phyloP scores from a whole-genome alignment of 2,329 filamentous ascomycete species.

The Bipolaris sorokiniana region DNA sequence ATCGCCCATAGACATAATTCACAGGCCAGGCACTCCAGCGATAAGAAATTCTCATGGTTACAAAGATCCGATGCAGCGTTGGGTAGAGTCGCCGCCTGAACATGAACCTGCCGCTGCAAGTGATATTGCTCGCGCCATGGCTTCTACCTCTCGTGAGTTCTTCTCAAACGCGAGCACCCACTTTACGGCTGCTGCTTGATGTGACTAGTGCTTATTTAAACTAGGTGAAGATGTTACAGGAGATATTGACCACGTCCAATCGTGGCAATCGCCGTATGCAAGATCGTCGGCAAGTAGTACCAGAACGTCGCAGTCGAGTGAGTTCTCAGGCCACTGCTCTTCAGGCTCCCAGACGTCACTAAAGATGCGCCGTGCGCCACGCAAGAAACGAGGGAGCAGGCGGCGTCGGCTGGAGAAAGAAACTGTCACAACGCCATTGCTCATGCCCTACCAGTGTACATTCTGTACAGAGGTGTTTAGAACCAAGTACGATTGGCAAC shows the following conservation, averaged over 20 bases:
- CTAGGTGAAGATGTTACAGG: not conserved
- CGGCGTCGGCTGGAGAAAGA: slow-evolving; percentile 20
- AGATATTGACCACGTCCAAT: slow-evolving; percentile 5
- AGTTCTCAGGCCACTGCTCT: slow-evolving; percentile 22
- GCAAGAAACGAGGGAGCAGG: slow-evolving; percentile 18
- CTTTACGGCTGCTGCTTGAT: too few relatives aligned
- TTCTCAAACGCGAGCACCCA: not conserved
- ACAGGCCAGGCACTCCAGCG: slow-evolving; percentile 33
- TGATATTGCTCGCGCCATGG: slow-evolving; percentile 35
- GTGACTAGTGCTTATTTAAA: not conserved
- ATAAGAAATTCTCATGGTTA: slow-evolving; percentile 6
- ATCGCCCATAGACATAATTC: slow-evolving; percentile 30
- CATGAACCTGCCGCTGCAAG: slow-evolving; percentile 33
- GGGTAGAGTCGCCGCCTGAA: slow-evolving; percentile 38
- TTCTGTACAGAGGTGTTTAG: slow-evolving; percentile 42
- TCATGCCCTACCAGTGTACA: slow-evolving; percentile 36
- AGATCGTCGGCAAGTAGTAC: slow-evolving; percentile 33
- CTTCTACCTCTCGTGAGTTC: slow-evolving; percentile 16
- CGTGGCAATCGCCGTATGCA: slow-evolving; percentile 22
- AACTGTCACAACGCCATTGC: slow-evolving; percentile 7
- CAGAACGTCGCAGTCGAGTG: slow-evolving; percentile 33
- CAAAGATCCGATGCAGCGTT: slow-evolving; percentile 36
- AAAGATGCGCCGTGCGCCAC: slow-evolving; percentile 16
- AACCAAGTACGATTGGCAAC: slow-evolving; percentile 39
- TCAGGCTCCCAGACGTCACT: slow-evolving; percentile 26